phyloP scores from a whole-genome alignment of 345 rosid species.

The Laguncularia racemosa region DNA sequence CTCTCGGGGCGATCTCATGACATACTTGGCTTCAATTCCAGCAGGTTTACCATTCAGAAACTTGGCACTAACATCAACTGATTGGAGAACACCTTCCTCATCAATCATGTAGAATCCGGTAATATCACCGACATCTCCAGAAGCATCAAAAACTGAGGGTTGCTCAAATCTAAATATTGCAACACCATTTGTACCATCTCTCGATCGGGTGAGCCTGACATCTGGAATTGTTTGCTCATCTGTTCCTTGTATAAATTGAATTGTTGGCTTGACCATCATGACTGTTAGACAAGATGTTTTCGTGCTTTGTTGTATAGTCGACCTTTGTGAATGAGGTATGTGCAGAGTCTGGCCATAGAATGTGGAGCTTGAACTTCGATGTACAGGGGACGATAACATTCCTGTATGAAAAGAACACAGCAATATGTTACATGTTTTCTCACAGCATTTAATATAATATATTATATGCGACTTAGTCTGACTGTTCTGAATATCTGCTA shows the following conservation, averaged over 20 bases:
- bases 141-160: conserved; percentile 85
- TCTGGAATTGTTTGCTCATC: conserved; percentile 85
- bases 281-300: conserved; percentile 16
- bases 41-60: conserved; percentile 89
- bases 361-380: conserved; percentile 28
- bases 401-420: conserved; percentile 23
- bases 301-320: conserved; percentile 15
- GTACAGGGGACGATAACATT: conserved; percentile 28
- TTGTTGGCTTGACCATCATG: conserved; percentile 68
- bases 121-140: conserved; percentile 84
- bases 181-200: conserved; percentile 78
- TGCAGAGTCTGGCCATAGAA: conserved; percentile 41
- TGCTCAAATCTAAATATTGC: conserved; percentile 75
- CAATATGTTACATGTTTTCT: not conserved
- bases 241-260: conserved; percentile 90
- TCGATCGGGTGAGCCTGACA: conserved; percentile 77
- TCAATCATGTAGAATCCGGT: conserved; percentile 96
- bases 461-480: too few species aligned
- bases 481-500: too few species aligned
- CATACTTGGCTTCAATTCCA: conserved; percentile 70
- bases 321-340: conserved; percentile 11
- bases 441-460: too few species aligned
- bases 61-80: conserved; percentile 88
- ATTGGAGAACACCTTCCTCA: conserved; percentile 89
- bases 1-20: conserved; percentile 74